A percentile compares a stretch with the other conserved stretches of the same genome.
Evolutionary conservation across 2,329 filamentous ascomycete species (phyloP).

Genomic region (Raffaelea albimanens): DNA sequence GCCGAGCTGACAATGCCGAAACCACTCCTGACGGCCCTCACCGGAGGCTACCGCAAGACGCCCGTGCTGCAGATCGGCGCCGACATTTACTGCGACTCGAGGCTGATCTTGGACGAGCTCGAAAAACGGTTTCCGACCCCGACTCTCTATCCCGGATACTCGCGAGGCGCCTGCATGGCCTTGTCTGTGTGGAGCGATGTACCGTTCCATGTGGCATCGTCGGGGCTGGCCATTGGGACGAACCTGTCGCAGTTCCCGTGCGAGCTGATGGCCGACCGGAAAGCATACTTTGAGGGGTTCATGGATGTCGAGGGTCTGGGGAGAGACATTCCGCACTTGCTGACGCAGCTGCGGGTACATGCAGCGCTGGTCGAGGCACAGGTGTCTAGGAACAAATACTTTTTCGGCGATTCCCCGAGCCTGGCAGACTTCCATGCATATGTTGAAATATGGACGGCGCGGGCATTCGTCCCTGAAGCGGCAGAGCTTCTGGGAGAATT

Average conservation of each 20-base stretch:
- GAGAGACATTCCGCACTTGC: not conserved
- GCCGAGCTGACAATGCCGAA: not conserved
- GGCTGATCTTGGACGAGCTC: not conserved
- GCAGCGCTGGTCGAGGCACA: not conserved
- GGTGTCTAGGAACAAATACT: not conserved
- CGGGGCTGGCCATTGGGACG: not conserved
- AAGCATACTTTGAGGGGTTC: not conserved
- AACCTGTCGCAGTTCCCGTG: not conserved
- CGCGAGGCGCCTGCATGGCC: not conserved
- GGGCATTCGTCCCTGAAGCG: not conserved
- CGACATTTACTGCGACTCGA: not conserved
- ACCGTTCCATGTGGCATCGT: not conserved
- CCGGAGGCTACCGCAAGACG: not conserved
- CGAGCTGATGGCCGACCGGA: not conserved
- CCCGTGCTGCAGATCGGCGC: conserved; percentile 1
- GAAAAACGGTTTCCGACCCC: not conserved
- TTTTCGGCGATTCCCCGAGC: not conserved
- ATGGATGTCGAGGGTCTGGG: not conserved
- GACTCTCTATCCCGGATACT: not conserved
- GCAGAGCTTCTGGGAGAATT: not conserved
- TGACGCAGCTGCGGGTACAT: not conserved
- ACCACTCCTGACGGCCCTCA: not conserved
- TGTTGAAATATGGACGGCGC: not conserved
- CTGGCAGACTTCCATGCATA: not conserved
- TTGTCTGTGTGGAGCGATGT: not conserved